Evolutionary conservation across 208 protist genomes (phyloP), one percentile per base, ranked within the genome.

Genomic region (Acanthamoeba royreba): DNA sequence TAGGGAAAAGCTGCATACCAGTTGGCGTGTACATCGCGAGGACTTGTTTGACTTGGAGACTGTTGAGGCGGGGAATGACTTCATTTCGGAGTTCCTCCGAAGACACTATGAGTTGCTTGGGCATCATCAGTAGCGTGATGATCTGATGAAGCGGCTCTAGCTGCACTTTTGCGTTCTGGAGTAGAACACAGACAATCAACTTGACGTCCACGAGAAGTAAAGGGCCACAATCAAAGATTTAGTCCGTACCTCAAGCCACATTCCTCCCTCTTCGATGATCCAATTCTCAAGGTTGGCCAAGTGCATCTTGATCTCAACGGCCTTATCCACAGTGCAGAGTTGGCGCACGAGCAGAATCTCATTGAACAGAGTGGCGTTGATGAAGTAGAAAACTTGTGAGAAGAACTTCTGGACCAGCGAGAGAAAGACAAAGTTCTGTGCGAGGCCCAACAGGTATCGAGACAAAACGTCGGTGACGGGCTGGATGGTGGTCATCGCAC

Each of bases 321-420:
- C 87, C 61, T 92, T 92, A n/a, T 74, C 61, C 4, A 92, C 33
- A 17, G 87, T 61, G 63, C 87, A 92, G 5, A 81, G 38, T 46
- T 92, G 87, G 22, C 58, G 35, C 15, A 31, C 22, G 35, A 92
- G 87, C 25, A 92, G 40, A 22, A 92, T 46, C 61, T 92, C 87
- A 46, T 92, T 92, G 87, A 92, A 92, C 28, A 92, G 58, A 8
- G 45, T 92, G 35, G 87, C 52, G 87, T 92, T 92, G 87, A 92
- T 92, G 45, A 81, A 92, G 58, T 79, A 79, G 58, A 81, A 79
- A 1, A 92, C 58, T 45, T 92, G 87, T 25, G 17, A 35, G 58
- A 92, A 81, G 87, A 92, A 92, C 45, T 79, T 74, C n/a, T 92
- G 87, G 19, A 53, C 87, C 13, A 92, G 43, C 40, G 85, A n/a